Evolutionary conservation across 805 yeast species (phyloP).

Genomic region (Starmera pachycereana): DNA sequence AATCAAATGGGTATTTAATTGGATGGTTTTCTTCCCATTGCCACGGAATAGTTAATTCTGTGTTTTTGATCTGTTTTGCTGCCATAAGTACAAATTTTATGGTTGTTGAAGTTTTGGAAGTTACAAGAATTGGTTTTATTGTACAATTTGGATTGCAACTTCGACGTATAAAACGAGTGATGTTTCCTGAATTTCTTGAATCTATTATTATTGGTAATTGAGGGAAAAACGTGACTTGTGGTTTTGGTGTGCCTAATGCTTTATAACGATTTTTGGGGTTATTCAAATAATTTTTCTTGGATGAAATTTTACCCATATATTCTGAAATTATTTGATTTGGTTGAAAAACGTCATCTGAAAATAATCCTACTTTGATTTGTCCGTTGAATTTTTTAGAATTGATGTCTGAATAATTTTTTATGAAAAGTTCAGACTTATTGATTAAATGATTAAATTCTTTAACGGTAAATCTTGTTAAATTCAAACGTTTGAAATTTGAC

Average conservation of each 20-base stretch:
- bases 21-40: slow-evolving; percentile 83
- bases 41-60: slow-evolving; percentile 77
- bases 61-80: slow-evolving; percentile 39
- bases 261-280: slow-evolving; percentile 72
- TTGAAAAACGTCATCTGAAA: slow-evolving; percentile 27
- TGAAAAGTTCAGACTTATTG: slow-evolving; percentile 23
- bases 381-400: slow-evolving; percentile 49
- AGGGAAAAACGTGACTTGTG: slow-evolving; percentile 46
- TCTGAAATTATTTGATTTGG: slow-evolving; percentile 46
- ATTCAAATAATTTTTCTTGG: slow-evolving; percentile 48
- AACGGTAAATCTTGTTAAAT: no score
- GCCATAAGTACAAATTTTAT: slow-evolving; percentile 53
- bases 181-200: slow-evolving; percentile 71
- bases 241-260: slow-evolving; percentile 58
- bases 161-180: slow-evolving; percentile 62
- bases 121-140: slow-evolving; percentile 35
- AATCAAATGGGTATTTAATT: slow-evolving; percentile 44
- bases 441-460: no score
- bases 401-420: slow-evolving; percentile 50
- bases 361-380: slow-evolving; percentile 58
- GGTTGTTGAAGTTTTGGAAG: slow-evolving; percentile 10
- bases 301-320: slow-evolving; percentile 63
- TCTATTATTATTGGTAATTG: slow-evolving; percentile 62
- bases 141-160: slow-evolving; percentile 72
- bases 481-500: no score